Base-by-base conservation (phyloP, 257 asterid genomes). In the Gynochthodes officinalis region DNA sequence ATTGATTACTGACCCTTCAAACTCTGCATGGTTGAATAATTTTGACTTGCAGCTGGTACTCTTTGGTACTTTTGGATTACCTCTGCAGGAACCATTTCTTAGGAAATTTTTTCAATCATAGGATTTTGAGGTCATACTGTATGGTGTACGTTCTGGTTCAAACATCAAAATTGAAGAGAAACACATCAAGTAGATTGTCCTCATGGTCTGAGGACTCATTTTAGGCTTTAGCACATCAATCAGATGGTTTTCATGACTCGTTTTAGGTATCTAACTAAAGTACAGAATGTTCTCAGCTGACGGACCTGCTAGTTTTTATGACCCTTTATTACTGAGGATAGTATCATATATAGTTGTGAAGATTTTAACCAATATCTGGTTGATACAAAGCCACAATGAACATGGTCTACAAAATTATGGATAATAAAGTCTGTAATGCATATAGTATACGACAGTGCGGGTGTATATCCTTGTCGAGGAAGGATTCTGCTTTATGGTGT, bases 331-430 rank as follows among this genome's bases (percentile, higher is more conserved):
- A 2, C 39, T 28, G 39, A 58, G 2, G 15, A 27, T 8, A 58
- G 19, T 28, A 28, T 10, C 30, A 46, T 4, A 15, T 46, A 15
- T 46, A 5, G 52, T 46, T 46, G 18, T 12, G 52, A 46, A 12
- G 18, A 33, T 28, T 16, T 30, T 33, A 58, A 13, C 39, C 18
- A 19, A 39, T 27, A 3, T 9, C 35, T 27, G 64, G 64, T 27
- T 11, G 39, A 58, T 27, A 27, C 18, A 27, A 58, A 58, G 13
- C n/a, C 19, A 28, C 2, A 58, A 27, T 13, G 35, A 58, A 58
- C 63, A 25, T 23, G 63, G 33, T 16, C 64, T 58, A 58, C 64
- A 21, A 28, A 58, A 58, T 58, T 58, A 58, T 58, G 64, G 64
- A 27, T 58, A n/a, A 58, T 58, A 16, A 58, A 46, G 1, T 13